These are phyloP conservation scores for Pythium guiyangense DNA, from an alignment of 352 stramenopile species.

Conservation along the genomic window DNA sequence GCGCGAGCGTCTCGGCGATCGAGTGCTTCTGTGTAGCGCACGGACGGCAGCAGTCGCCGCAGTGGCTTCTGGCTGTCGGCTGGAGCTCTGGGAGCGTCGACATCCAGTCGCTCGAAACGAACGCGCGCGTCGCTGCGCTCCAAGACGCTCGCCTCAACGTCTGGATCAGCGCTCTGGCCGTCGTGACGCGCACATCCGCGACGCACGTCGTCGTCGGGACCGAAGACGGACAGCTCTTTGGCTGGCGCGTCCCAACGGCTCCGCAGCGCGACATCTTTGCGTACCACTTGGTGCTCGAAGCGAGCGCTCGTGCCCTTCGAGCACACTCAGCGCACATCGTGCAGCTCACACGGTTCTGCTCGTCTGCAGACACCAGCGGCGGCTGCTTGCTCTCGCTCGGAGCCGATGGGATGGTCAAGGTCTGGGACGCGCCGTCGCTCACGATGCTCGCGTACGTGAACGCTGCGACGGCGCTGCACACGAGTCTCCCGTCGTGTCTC, in stretches of 20 bases:
- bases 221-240: slow-evolving; percentile 33
- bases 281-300: slow-evolving; percentile 15
- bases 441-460: slow-evolving; percentile 37
- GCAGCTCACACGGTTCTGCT: slow-evolving; percentile 19
- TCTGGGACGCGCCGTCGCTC: slow-evolving; percentile 41
- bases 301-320: slow-evolving; percentile 12
- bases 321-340: slow-evolving; percentile 52
- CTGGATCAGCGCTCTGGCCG: slow-evolving; percentile 30
- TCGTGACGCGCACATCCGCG: not conserved
- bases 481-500: slow-evolving; percentile 35
- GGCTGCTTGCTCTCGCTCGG: slow-evolving; percentile 29
- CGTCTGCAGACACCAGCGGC: not conserved
- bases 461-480: slow-evolving; percentile 19
- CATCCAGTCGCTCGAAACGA: slow-evolving; percentile 20
- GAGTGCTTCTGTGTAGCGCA: slow-evolving; percentile 5
- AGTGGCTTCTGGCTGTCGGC: slow-evolving; percentile 29
- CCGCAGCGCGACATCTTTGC: not conserved
- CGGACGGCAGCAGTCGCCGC: not conserved
- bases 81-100: slow-evolving; percentile 53
- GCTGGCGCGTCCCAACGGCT: slow-evolving; percentile 17
- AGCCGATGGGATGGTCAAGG: slow-evolving; percentile 54
- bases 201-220: slow-evolving; percentile 27
- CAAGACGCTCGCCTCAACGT: slow-evolving; percentile 39
- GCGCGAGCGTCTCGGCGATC: slow-evolving; percentile 16
- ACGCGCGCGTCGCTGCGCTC: slow-evolving; percentile 29